Base-by-base conservation (phyloP, 2,329 filamentous ascomycete species). In the Neonectria faginata region DNA sequence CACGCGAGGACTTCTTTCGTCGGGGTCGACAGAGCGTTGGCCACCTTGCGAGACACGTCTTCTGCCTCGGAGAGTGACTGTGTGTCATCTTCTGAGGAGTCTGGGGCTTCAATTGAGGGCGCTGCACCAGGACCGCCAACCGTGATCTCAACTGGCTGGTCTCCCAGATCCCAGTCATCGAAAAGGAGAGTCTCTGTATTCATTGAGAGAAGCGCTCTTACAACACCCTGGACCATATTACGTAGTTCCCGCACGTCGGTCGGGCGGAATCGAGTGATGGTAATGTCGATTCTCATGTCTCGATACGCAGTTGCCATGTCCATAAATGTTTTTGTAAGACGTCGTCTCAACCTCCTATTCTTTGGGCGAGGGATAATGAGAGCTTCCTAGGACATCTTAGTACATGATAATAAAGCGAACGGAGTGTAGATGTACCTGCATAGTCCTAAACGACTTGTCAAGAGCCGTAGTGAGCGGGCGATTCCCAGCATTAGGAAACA, bases 401-500 rank as follows among this genome's bases (percentile, higher is more conserved):
- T 18, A 52, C 14, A 16, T 33, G 27, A 8, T 14, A 11, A 6
- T 0, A 14, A 16, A 7, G 5, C 22, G 33, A 11, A 1, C 12
- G 27, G 8, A 72, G 18, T 12, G 27, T n/a, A 9, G 16, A 31
- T 76, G 63, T 64, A 83, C 82, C 73, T 81, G 77, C 81, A 87
- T 84, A 6, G 81, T 76, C 10, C 65, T 73, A 57, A 87, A 84
- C 1, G 83, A 79, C 59, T 80, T 74, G 66, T 86, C 82, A 42
- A 87, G 73, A 7, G 81, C 74, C 5, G 79, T 77, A 2, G 86
- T 85, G 9, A 89, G 73, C 8, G 83, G 80, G 48, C 85, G 80
- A 11, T 86, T 82, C 5, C 86, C 86, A n/a, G 85, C 83, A 72
- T 88, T 86, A 2, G 87, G 86, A 64, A 82, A 82, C 4, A 89